Base-by-base conservation (phyloP, 208 protist genomes). In the Wallacemonas collosoma region DNA sequence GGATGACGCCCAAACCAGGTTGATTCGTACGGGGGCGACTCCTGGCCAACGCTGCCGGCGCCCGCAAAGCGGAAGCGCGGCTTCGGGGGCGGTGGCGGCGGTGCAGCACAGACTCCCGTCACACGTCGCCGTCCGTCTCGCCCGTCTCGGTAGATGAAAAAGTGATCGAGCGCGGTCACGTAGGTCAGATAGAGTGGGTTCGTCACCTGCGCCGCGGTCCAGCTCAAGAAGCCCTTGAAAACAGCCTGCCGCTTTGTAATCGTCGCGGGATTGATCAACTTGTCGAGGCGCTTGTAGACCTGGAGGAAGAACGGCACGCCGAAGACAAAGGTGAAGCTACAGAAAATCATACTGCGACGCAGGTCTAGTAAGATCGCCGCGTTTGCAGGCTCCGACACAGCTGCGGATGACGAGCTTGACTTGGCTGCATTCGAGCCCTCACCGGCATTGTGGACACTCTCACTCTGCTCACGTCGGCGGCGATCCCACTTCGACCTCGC, bases 321-420 rank as follows among this genome's bases (percentile, higher is more conserved):
- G 58, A 95, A 88, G 4, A 91, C 36, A 50, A 88, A 75, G 41
- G 86, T 89, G 63, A 88, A 93, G 69, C 90, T 95, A 55, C 73
- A 80, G 68, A 95, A 95, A 72, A 95, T 93, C 39, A 88, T 71
- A 43, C 90, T 95, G 54, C 90, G 79, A 3, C 87, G 85, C 12
- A 95, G 64, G 61, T 95, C 90, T n/a, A 93, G 74, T 15, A 91
- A 58, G 1, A 88, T 39, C 0, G 69, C 73, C 2, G 82, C 71
- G 70, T 77, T 76, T 56, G 35, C 69, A n/a, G n/a, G 17, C 45
- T 5, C 14, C 47, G 11, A 6, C 3, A 71, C 57, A 3, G 56
- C 50, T 1, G 64, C 11, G 6, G 60, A n/a, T 14, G 56, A 6
- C 15, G 56, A 35, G 35, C 17, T 53, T 17, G 38, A 51, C 8